phyloP scores from a whole-genome alignment of 257 asterid genomes.

The Solanum pennellii region DNA sequence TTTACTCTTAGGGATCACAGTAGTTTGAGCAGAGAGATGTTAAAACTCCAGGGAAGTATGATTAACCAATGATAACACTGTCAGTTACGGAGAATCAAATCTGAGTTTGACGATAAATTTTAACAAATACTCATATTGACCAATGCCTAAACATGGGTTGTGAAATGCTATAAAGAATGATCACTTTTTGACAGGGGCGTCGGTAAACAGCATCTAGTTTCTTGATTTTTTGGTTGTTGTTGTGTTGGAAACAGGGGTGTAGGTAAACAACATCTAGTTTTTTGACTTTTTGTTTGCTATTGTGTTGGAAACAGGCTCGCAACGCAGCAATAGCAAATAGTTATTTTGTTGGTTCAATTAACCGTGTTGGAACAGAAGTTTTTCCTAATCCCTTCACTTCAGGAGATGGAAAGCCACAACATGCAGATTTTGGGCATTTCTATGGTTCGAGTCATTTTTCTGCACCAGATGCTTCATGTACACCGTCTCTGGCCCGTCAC shows the following conservation, averaged over 20 bases:
- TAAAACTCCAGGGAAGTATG: not conserved
- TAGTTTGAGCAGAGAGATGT: not conserved
- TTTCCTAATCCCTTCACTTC: conserved; percentile 90
- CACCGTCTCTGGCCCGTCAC: conserved; percentile 72
- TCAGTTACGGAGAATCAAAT: not conserved
- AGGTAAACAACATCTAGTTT: not conserved
- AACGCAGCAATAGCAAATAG: conserved; percentile 93
- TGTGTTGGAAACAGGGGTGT: conserved; percentile 31
- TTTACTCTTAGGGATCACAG: not conserved
- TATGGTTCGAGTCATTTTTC: conserved; percentile 90
- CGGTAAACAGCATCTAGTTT: not conserved
- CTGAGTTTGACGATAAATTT: not conserved
- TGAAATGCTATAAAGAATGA: not conserved
- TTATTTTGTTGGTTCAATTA: conserved; percentile 76
- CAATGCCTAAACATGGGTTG: not conserved
- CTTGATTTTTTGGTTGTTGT: not conserved
- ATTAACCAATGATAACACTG: not conserved
- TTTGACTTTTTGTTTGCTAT: not conserved
- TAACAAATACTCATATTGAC: not conserved
- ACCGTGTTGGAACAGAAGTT: conserved; percentile 84
- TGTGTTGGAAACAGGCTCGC: conserved; percentile 56
- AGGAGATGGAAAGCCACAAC: conserved; percentile 91
- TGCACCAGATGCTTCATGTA: conserved; percentile 89
- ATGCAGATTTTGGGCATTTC: conserved; percentile 82
- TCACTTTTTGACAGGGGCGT: not conserved